These are phyloP conservation scores for Lachancea nothofagi DNA, from an alignment of 805 yeast species.

Conservation along the genomic window DNA sequence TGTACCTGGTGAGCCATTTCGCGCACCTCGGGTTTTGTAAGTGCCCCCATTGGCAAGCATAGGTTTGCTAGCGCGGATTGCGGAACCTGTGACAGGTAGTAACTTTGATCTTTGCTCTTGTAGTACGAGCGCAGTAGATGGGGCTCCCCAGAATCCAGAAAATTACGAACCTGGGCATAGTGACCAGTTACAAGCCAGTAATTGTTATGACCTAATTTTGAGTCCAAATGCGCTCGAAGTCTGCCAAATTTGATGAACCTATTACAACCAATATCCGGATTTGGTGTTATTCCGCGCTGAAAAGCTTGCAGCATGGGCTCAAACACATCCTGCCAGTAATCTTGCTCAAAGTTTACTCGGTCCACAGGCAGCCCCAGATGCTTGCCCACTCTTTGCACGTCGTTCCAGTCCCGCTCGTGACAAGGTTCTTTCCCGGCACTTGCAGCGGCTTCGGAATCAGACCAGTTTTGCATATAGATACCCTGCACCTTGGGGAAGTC, in stretches of 20 bases:
- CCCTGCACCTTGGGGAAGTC: constrained; percentile 64
- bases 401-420: constrained; percentile 84
- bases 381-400: constrained; percentile 60
- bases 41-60: constrained; percentile 77
- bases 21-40: constrained; percentile 69
- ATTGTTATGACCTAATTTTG: constrained; percentile 32
- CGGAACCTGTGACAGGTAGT: constrained; percentile 68
- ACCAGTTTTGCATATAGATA: constrained; percentile 93
- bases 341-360: constrained; percentile 77
- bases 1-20: constrained; percentile 50
- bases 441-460: constrained; percentile 31
- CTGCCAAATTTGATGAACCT: constrained; percentile 80
- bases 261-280: constrained; percentile 91
- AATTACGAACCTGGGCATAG: constrained; percentile 55
- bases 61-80: constrained; percentile 43
- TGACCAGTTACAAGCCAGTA: constrained; percentile 95
- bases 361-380: constrained; percentile 63
- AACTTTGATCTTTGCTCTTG: constrained; percentile 78
- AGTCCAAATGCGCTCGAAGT: constrained; percentile 50
- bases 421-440: constrained; percentile 48
- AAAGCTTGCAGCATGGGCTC: constrained; percentile 83
- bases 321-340: constrained; percentile 90
- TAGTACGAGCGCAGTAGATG: constrained; percentile 57
- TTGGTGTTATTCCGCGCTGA: constrained; percentile 74
- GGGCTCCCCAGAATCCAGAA: constrained; percentile 23